Base-by-base conservation (phyloP, 2,329 filamentous ascomycete species). In the Graphilbum ipis-grandicollis region DNA sequence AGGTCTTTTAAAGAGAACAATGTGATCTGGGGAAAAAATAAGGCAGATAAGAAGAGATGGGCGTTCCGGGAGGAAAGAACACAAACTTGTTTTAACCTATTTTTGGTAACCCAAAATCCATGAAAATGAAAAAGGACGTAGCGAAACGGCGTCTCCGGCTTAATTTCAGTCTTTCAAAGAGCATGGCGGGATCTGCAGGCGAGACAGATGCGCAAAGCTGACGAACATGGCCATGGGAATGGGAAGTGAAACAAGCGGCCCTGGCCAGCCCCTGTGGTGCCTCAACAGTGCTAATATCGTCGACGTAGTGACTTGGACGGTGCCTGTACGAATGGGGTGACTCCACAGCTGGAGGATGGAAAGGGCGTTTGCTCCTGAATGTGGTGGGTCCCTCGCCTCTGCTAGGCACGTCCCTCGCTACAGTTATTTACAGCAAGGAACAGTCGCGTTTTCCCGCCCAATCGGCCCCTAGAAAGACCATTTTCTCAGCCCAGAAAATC, bases 301-400 rank as follows among this genome's bases (percentile, higher is more conserved):
- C 12, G 26, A 13, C 26, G 26, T 13, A 28, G 9, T 13, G 26
- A 13, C 26, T 13, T 28, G 6, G 6, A 13, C 26, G n/a, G n/a
- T n/a, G n/a, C n/a, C n/a, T n/a, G n/a, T n/a, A n/a, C n/a, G n/a
- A n/a, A n/a, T n/a, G n/a, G n/a, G n/a, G n/a, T n/a, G n/a, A n/a
- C n/a, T n/a, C n/a, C n/a, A n/a, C n/a, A n/a, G n/a, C n/a, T n/a
- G n/a, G n/a, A n/a, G n/a, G n/a, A 13, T 7, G 26, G 26, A 30
- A 37, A 22, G 17, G 15, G 12, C 36, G 31, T 23, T 37, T 37
- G 23, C 36, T 37, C 36, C 36, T 37, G 36, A 31, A 37, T 29
- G 15, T 4, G 36, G 31, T 36, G 35, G 35, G 31, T 28, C 26
- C 15, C 19, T n/a, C 23, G 17, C 36, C 36, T 31, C 31, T 37